Evolutionary conservation across 2,329 filamentous ascomycete species (phyloP).

Genomic region (Aspergillus fischeri): DNA sequence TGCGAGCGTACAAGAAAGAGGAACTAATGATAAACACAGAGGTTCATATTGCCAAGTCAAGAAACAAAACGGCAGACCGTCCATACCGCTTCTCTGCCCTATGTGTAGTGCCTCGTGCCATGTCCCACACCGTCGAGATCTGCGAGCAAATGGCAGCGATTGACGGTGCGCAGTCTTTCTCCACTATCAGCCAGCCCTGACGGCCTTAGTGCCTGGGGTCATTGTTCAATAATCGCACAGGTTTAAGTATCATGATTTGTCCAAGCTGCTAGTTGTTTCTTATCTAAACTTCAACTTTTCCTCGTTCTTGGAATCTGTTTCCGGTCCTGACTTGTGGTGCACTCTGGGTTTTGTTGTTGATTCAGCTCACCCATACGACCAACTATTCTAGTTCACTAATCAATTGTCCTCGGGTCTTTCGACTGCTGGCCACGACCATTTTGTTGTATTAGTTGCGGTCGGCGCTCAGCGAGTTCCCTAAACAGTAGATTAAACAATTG

Average conservation of each 20-base stretch:
- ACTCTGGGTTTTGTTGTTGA: neutral
- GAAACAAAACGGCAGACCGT: neutral
- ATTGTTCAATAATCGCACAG: neutral
- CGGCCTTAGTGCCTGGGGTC: neutral
- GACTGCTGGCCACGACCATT: neutral
- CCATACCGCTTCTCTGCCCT: neutral
- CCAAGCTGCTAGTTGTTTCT: neutral
- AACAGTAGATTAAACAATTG: constrained; percentile 1
- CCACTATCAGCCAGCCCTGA: neutral
- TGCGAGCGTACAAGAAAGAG: neutral
- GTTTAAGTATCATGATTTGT: neutral
- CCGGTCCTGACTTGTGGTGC: neutral
- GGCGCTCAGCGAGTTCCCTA: neutral
- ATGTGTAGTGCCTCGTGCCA: neutral
- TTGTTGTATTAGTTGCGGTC: neutral
- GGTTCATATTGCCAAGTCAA: neutral
- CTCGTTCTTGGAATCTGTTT: neutral
- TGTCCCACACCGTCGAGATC: neutral
- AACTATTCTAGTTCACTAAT: no score
- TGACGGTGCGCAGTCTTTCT: neutral
- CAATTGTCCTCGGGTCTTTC: no score
- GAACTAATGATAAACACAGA: neutral
- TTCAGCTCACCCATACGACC: no score
- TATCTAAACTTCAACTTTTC: neutral
- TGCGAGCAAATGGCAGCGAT: neutral